These are phyloP conservation scores for Lactifluus volemus DNA, from an alignment of 768 basidiomycete genomes.

Conservation along the genomic window DNA sequence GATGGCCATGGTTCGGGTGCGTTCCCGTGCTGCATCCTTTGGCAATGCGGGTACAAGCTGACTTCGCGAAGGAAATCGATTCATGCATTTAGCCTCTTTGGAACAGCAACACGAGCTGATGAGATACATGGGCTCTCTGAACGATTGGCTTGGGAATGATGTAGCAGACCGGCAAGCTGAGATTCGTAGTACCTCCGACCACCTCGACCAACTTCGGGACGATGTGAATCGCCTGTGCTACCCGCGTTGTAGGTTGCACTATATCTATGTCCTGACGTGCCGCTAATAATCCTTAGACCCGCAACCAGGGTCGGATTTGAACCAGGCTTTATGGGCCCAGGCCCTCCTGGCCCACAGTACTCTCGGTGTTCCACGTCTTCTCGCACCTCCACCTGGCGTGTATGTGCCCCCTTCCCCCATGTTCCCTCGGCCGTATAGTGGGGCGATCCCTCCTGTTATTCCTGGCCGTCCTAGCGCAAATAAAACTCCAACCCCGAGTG, in stretches of 20 bases:
- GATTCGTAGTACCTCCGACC: conserved; percentile 52
- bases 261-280: conserved; percentile 3
- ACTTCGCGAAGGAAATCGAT: conserved; percentile 50
- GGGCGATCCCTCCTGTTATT: background rate
- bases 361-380: background rate
- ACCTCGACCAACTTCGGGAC: conserved; percentile 42
- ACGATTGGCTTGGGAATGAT: conserved; percentile 73
- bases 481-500: conserved; percentile 3
- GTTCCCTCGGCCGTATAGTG: background rate
- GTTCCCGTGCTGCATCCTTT: conserved; percentile 19
- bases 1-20: conserved; percentile 58
- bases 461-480: background rate
- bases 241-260: background rate
- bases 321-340: conserved; percentile 7
- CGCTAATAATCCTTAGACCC: background rate
- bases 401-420: background rate
- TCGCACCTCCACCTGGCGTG: background rate
- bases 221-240: conserved; percentile 35
- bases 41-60: background rate
- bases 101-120: conserved; percentile 75
- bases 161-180: conserved; percentile 73
- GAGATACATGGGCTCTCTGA: no score
- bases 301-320: background rate
- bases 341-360: background rate
- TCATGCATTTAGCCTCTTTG: conserved; percentile 63